Evolutionary conservation across 441 rosid genomes (phyloP).

Genomic region (Euphorbia corollata): DNA sequence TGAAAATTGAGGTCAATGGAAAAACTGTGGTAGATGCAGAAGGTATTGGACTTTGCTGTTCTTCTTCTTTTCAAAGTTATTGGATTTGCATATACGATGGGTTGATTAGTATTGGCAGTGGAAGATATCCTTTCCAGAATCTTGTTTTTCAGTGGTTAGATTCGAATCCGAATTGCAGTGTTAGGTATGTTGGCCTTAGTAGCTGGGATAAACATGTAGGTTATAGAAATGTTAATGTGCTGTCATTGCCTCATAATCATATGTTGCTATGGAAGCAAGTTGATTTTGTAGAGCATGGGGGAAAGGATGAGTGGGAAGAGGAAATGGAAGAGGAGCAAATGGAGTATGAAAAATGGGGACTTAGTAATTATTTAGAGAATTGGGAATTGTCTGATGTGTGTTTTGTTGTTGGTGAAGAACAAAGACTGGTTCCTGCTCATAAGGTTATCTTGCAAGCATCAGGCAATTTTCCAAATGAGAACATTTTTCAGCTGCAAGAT

Average conservation of each 20-base stretch:
- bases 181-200: conserved; percentile 84
- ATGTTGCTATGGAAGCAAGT: conserved; percentile 86
- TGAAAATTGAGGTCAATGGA: conserved; percentile 93
- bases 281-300: conserved; percentile 44
- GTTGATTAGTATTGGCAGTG: conserved; percentile 78
- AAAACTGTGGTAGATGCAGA: conserved; percentile 75
- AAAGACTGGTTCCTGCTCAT: conserved; percentile 72
- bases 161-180: conserved; percentile 71
- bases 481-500: conserved; percentile 44
- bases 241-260: conserved; percentile 75
- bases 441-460: conserved; percentile 76
- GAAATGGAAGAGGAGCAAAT: conserved; percentile 36
- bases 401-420: conserved; percentile 64
- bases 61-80: conserved; percentile 77
- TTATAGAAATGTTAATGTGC: conserved; percentile 82
- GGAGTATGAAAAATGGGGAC: conserved; percentile 70
- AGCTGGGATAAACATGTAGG: conserved; percentile 99
- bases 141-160: conserved; percentile 84
- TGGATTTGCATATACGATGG: conserved; percentile 98
- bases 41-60: conserved; percentile 68
- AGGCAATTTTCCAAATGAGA: conserved; percentile 53
- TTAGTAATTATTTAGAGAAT: conserved; percentile 69
- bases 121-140: conserved; percentile 96
- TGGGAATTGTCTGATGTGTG: conserved; percentile 65
- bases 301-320: conserved; percentile 43